These are phyloP conservation scores for Candida loeiensis DNA, from an alignment of 805 yeast species.

Conservation along the genomic window DNA sequence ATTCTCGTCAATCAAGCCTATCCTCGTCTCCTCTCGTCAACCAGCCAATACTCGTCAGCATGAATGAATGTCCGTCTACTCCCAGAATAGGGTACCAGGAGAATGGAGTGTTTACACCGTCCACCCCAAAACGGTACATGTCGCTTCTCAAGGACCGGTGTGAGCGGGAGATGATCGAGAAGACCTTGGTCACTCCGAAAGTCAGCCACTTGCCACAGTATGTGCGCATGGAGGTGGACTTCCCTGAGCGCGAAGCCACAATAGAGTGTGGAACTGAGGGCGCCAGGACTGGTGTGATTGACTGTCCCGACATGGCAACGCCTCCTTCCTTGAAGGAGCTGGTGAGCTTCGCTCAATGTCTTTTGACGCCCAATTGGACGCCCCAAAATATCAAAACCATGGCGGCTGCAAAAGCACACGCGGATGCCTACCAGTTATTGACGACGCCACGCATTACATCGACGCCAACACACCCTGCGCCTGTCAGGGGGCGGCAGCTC, in stretches of 20 bases:
- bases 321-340: background rate
- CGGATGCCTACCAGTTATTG: background rate
- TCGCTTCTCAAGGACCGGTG: background rate
- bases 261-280: background rate
- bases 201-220: background rate
- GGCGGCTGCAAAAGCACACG: background rate
- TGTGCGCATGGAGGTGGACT: too few species aligned
- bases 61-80: background rate
- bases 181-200: background rate
- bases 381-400: background rate
- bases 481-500: background rate
- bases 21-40: too few species aligned
- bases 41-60: too few species aligned
- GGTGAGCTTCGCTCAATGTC: background rate
- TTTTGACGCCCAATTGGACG: constrained; percentile 2
- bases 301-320: background rate
- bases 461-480: constrained; percentile 4
- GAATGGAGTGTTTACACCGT: background rate
- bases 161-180: background rate
- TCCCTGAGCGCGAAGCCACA: too few species aligned
- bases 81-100: background rate
- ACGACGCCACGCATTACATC: constrained; percentile 6
- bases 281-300: background rate
- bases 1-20: background rate
- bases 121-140: background rate